Conservation (phyloP, 768 basidiomycete species). For the Trametes sanguinea region DNA sequence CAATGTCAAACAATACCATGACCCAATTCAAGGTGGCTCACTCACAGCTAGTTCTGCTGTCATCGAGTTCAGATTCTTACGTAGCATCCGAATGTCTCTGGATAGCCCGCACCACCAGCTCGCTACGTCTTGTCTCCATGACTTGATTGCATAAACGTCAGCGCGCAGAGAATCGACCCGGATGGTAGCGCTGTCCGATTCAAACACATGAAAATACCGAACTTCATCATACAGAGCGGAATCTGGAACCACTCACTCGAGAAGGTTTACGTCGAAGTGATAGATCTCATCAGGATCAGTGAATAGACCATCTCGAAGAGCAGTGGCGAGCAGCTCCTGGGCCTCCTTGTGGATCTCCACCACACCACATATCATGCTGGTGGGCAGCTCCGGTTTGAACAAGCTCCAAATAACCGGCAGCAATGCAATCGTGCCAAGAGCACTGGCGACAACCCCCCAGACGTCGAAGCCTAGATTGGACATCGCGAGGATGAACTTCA, state of each 20-base stretch:
- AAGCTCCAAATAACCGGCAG: not conserved
- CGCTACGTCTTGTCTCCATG: not conserved
- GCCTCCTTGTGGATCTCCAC: not conserved
- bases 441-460: conserved; percentile 11
- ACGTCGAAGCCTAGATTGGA: conserved; percentile 6
- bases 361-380: not conserved
- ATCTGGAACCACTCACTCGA: too few species aligned
- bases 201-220: not conserved
- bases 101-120: not conserved
- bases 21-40: too few species aligned
- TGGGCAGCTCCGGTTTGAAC: not conserved
- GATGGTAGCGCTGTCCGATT: not conserved
- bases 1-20: too few species aligned
- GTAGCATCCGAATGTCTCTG: not conserved
- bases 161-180: not conserved
- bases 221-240: too few species aligned
- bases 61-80: not conserved
- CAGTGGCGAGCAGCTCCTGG: not conserved
- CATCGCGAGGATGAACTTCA: not conserved
- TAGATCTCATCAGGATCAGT: too few species aligned
- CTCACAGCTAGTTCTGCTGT: not conserved
- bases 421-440: not conserved
- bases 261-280: too few species aligned
- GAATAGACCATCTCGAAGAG: not conserved
- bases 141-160: not conserved